These are phyloP conservation scores for Cladosporium sp. DNA, from an alignment of 2,329 filamentous ascomycete species.

Conservation along the genomic window DNA sequence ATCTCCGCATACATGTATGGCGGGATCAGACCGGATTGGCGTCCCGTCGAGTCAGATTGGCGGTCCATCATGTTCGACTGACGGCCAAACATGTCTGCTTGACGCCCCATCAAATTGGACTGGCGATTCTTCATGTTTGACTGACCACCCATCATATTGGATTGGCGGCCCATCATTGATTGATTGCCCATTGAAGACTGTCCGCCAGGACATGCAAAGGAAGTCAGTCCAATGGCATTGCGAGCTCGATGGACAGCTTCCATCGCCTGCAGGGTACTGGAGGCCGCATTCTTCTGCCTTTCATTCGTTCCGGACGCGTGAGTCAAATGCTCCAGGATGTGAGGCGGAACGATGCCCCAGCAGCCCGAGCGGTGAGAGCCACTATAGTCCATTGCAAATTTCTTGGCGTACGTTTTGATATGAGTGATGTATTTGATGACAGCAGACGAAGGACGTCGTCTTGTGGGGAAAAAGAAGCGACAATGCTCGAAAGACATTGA, in stretches of 20 bases:
- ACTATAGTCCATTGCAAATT: too few species aligned
- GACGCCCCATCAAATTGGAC: too few species aligned
- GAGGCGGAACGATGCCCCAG: background rate
- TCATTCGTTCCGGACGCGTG: background rate
- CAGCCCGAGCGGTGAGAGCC: conserved; percentile 16
- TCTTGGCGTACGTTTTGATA: too few species aligned
- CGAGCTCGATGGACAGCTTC: background rate
- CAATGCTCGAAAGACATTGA: too few species aligned
- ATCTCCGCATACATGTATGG: conserved; percentile 1
- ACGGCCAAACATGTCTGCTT: too few species aligned
- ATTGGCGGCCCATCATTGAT: background rate
- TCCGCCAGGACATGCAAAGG: background rate
- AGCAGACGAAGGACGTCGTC: too few species aligned
- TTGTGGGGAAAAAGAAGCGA: too few species aligned
- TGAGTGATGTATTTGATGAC: too few species aligned
- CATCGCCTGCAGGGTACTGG: background rate
- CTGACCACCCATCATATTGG: background rate
- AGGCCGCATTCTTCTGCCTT: background rate
- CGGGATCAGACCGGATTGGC: background rate
- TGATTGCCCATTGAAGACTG: background rate
- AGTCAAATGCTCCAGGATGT: background rate
- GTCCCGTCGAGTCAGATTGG: too few species aligned
- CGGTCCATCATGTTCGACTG: too few species aligned
- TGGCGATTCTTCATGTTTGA: too few species aligned
- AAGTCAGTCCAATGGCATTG: background rate